Conservation (phyloP, 306 rosid genomes). For the Vigna nakashimae region DNA sequence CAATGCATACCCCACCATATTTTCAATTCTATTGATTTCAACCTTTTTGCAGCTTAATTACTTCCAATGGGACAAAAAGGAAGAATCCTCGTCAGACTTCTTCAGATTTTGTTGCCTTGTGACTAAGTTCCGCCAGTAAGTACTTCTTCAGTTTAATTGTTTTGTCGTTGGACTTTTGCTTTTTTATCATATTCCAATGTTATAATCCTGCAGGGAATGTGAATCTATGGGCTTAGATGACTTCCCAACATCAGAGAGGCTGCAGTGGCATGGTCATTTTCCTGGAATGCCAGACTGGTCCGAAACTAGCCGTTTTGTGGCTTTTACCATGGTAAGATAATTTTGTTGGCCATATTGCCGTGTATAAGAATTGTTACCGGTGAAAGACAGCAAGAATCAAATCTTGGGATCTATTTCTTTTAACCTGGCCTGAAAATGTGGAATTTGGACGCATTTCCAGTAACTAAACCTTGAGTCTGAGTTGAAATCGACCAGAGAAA, state of each 20-base stretch:
- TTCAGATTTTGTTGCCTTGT: slow-evolving; percentile 86
- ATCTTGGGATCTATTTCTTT: slow-evolving; percentile 15
- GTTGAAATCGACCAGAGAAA: neutral
- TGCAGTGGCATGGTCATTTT: slow-evolving; percentile 95
- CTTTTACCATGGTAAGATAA: slow-evolving; percentile 76
- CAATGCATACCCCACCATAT: slow-evolving; percentile 29
- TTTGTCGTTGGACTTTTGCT: slow-evolving; percentile 16
- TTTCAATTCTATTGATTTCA: slow-evolving; percentile 33
- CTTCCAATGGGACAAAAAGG: slow-evolving; percentile 92
- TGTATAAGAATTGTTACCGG: slow-evolving; percentile 2
- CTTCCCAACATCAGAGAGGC: slow-evolving; percentile 88
- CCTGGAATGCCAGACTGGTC: slow-evolving; percentile 93
- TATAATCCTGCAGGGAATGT: slow-evolving; percentile 76
- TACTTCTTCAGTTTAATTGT: neutral
- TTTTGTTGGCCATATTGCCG: slow-evolving; percentile 28
- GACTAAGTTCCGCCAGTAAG: slow-evolving; percentile 81
- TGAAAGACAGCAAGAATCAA: slow-evolving; percentile 20
- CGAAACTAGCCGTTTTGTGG: slow-evolving; percentile 84
- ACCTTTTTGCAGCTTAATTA: slow-evolving; percentile 75
- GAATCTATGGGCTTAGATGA: slow-evolving; percentile 84
- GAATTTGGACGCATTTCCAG: slow-evolving; percentile 16
- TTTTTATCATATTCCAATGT: slow-evolving; percentile 24
- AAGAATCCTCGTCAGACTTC: slow-evolving; percentile 74
- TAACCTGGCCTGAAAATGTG: slow-evolving; percentile 17
- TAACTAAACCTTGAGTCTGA: neutral